A percentile compares a stretch with the other conserved stretches of the same genome.
Conservation (phyloP, 129 eudicot species). For the Dittrichia graveolens region DNA sequence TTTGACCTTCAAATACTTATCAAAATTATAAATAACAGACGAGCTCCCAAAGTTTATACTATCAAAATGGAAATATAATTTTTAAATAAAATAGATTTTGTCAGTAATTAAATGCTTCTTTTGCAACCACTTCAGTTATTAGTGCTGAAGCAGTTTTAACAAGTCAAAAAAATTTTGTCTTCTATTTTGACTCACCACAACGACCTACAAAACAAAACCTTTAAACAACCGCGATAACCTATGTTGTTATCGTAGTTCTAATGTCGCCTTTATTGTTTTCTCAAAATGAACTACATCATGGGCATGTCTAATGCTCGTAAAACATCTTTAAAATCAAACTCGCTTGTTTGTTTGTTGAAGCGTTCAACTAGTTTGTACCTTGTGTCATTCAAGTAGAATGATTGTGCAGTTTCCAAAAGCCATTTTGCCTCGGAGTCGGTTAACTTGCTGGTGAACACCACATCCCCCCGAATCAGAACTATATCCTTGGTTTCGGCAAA, state of each 20-base stretch:
- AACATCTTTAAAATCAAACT: constrained; percentile 87
- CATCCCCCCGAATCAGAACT: constrained; percentile 85
- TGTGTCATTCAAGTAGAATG: constrained; percentile 82
- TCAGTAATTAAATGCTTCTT: not conserved
- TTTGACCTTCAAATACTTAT: no score
- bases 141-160: not conserved
- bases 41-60: no score
- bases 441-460: constrained; percentile 84
- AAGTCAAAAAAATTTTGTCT: not conserved
- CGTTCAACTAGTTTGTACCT: constrained; percentile 82
- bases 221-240: not conserved
- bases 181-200: not conserved
- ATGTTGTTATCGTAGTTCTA: constrained; percentile 17
- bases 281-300: constrained; percentile 38
- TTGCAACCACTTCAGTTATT: not conserved
- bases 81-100: no score
- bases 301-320: constrained; percentile 82
- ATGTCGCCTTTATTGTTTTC: not conserved
- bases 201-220: constrained; percentile 6
- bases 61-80: no score
- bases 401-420: constrained; percentile 80
- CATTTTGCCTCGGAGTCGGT: constrained; percentile 77
- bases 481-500: constrained; percentile 83
- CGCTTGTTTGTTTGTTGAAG: constrained; percentile 79
- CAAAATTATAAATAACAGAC: no score